Conservation (phyloP, 108 stramenopile genomes). For the Cyclostephanos tholiformis region DNA sequence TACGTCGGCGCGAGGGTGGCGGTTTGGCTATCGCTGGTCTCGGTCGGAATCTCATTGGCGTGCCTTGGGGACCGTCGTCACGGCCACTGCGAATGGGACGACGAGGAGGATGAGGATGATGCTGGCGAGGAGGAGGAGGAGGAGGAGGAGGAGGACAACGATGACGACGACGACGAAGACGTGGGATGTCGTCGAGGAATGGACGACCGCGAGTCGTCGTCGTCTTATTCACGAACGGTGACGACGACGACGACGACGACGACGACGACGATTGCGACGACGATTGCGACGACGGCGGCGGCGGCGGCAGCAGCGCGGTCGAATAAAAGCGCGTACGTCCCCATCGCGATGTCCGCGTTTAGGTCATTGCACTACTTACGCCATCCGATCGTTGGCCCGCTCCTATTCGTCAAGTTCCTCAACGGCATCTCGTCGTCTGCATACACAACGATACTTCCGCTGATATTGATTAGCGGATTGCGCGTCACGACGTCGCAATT, state of each 20-base stretch:
- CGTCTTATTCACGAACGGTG: slow-evolving; percentile 52
- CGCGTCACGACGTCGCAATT: slow-evolving; percentile 55
- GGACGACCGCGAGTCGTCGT: slow-evolving; percentile 69
- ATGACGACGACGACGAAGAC: slow-evolving; percentile 55
- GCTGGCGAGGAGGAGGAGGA: slow-evolving; percentile 29
- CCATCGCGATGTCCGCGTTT: background rate
- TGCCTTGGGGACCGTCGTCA: slow-evolving; percentile 40
- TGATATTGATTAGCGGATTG: slow-evolving; percentile 58
- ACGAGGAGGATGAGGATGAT: slow-evolving; percentile 6
- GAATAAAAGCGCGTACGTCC: slow-evolving; percentile 29
- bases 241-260: no score
- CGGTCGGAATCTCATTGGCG: slow-evolving; percentile 58
- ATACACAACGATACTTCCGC: slow-evolving; percentile 62
- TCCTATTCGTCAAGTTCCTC: slow-evolving; percentile 68
- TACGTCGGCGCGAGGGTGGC: slow-evolving; percentile 76
- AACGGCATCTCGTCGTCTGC: slow-evolving; percentile 71
- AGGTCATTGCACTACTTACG: slow-evolving; percentile 22
- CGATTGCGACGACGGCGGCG: slow-evolving; percentile 19
- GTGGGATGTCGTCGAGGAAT: slow-evolving; percentile 62
- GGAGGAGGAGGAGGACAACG: slow-evolving; percentile 9
- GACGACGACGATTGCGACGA: no score
- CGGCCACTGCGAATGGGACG: slow-evolving; percentile 33
- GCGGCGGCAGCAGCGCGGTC: background rate
- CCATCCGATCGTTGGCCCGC: slow-evolving; percentile 56
- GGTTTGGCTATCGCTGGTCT: slow-evolving; percentile 67